Evolutionary conservation across 2,329 filamentous ascomycete genomes (phyloP).

Genomic region (Aureobasidium subglaciale): DNA sequence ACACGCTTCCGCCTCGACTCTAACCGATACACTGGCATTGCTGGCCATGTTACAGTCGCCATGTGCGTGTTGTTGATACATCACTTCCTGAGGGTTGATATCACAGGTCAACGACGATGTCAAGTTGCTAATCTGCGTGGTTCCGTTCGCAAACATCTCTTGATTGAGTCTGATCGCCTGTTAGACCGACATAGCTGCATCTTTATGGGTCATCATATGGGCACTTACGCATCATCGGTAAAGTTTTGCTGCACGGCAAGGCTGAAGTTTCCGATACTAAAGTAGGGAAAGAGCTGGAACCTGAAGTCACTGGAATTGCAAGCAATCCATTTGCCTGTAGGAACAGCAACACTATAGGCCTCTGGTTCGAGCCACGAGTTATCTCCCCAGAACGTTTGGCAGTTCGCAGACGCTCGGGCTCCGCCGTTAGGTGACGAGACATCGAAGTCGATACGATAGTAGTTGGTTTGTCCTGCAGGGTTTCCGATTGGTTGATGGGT

Average conservation of each 20-base stretch:
- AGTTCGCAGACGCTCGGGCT: constrained; percentile 17
- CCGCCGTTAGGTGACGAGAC: constrained; percentile 19
- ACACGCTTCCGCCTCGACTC: not conserved
- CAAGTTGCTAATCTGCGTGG: constrained; percentile 19
- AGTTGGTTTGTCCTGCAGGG: constrained; percentile 21
- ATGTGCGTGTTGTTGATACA: constrained; percentile 20
- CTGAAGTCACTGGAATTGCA: constrained; percentile 21
- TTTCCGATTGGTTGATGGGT: constrained; percentile 25
- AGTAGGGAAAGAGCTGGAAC: constrained; percentile 23
- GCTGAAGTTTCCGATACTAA: constrained; percentile 25
- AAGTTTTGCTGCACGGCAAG: constrained; percentile 22
- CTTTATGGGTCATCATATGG: not conserved
- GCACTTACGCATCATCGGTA: constrained; percentile 15
- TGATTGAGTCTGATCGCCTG: not conserved
- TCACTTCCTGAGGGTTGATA: constrained; percentile 19
- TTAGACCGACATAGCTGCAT: not conserved
- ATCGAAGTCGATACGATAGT: constrained; percentile 23
- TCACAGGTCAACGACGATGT: constrained; percentile 19
- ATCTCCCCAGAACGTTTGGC: constrained; percentile 23
- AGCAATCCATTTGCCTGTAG: constrained; percentile 21
- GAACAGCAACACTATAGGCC: constrained; percentile 19
- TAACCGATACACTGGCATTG: constrained; percentile 16
- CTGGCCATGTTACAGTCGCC: constrained; percentile 20
- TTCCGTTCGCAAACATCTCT: constrained; percentile 7
- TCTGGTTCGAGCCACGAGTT: constrained; percentile 17